Evolutionary conservation across 148 eudicot species (phyloP).

Genomic region (Vaccinium corymbosum): DNA sequence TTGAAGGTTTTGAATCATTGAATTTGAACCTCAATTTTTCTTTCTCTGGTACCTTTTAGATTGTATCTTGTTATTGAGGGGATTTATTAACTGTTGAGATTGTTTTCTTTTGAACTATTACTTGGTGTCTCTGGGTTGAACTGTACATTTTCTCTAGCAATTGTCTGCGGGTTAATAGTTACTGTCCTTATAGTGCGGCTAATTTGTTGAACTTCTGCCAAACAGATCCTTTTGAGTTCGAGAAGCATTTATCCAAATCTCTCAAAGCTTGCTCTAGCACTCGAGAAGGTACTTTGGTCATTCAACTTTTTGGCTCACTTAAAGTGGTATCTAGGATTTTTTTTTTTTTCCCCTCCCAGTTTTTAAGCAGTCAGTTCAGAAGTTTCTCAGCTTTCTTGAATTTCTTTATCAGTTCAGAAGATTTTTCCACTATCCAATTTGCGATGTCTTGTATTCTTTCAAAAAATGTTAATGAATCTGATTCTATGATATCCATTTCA

Average conservation of each 20-base stretch:
- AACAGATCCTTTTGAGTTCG: constrained; percentile 65
- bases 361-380: background rate
- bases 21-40: background rate
- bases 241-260: constrained; percentile 68
- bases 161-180: background rate
- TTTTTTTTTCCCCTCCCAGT: background rate
- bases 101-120: background rate
- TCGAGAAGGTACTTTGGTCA: constrained; percentile 62
- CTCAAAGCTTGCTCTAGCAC: constrained; percentile 77
- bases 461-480: background rate
- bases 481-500: background rate
- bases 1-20: background rate
- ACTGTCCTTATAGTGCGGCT: background rate
- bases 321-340: background rate
- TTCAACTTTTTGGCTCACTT: background rate
- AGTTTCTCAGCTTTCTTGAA: background rate
- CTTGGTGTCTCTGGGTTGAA: background rate
- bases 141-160: background rate
- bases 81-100: background rate
- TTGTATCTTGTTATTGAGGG: background rate
- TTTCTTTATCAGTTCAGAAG: background rate
- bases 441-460: background rate
- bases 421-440: background rate
- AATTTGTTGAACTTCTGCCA: constrained; percentile 10
- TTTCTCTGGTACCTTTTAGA: background rate